Base-by-base conservation (phyloP, 2,329 filamentous ascomycete species). In the Colletotrichum sansevieriae region DNA sequence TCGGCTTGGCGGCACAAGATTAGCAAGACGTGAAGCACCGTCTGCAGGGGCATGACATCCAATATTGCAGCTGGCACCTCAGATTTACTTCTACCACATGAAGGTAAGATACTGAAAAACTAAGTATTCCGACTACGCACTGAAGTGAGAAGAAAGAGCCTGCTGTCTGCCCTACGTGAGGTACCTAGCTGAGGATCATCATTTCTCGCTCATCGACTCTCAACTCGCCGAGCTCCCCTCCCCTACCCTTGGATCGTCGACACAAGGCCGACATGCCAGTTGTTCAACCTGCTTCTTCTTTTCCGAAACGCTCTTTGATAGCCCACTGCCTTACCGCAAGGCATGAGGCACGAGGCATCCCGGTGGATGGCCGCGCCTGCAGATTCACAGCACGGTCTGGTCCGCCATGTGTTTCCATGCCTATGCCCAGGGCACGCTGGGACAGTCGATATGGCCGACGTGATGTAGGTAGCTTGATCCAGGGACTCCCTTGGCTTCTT, bases 401-500 rank as follows among this genome's bases (percentile, higher is more conserved):
- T 39, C 61, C 39, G 25, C 35, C 60, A 18, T 29, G 25, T 44
- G 20, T 37, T 25, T 44, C 22, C 22, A 22, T 20, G 49, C 15
- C 29, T 41, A 41, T 9, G 18, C 60, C 25, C 25, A 29, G 25
- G 25, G 25, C 25, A 29, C 29, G 29, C 29, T 4, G 29, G 51
- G 22, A 20, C n/a, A 37, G 37, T 22, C 29, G 43, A 43, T 63
- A 22, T 25, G 51, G 29, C 52, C 43, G 33, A 41, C 49, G 25
- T 58, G 11, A 49, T 58, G 22, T 22, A 22, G 22, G 25, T 64
- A 11, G 22, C 46, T 39, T 43, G 29, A 35, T 29, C 15, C 56
- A 46, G 55, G 54, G 46, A 46, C 25, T 39, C 25, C 56, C 63
- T 65, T 61, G 63, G 18, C 44, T 29, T 47, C 37, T 62, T n/a